Conservation (phyloP, 345 rosid species). For the Hypericum perforatum region DNA sequence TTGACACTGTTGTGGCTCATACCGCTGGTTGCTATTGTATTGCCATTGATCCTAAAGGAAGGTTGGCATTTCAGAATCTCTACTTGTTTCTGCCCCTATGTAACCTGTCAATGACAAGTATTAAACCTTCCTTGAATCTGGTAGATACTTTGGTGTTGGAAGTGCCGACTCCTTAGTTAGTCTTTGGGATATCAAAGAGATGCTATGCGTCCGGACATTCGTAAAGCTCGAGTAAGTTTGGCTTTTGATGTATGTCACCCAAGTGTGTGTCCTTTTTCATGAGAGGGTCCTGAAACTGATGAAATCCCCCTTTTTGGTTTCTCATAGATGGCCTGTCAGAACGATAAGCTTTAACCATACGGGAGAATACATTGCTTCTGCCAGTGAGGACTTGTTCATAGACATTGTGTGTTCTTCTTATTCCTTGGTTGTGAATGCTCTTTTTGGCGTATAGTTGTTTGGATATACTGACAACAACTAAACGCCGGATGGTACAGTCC, state of each 20-base stretch:
- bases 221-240: conserved; percentile 78
- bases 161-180: conserved; percentile 99
- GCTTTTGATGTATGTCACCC: not conserved
- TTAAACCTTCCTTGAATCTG: not conserved
- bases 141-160: conserved; percentile 94
- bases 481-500: conserved; percentile 43
- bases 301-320: conserved; percentile 3
- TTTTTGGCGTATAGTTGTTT: not conserved
- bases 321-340: conserved; percentile 83
- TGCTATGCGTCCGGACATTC: conserved; percentile 85
- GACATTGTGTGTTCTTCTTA: conserved; percentile 53
- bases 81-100: not conserved
- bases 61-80: conserved; percentile 32
- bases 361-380: conserved; percentile 88
- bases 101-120: not conserved
- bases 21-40: conserved; percentile 98
- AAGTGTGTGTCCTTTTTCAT: not conserved
- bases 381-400: conserved; percentile 85
- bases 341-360: conserved; percentile 80
- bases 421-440: not conserved
- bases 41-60: conserved; percentile 91
- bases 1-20: conserved; percentile 84
- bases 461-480: not conserved
- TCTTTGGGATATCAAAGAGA: conserved; percentile 93
- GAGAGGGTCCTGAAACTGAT: not conserved